Evolutionary conservation across 257 asterid species (phyloP), one percentile per base, ranked within the genome.

Genomic region (Euphrasia confusa): DNA sequence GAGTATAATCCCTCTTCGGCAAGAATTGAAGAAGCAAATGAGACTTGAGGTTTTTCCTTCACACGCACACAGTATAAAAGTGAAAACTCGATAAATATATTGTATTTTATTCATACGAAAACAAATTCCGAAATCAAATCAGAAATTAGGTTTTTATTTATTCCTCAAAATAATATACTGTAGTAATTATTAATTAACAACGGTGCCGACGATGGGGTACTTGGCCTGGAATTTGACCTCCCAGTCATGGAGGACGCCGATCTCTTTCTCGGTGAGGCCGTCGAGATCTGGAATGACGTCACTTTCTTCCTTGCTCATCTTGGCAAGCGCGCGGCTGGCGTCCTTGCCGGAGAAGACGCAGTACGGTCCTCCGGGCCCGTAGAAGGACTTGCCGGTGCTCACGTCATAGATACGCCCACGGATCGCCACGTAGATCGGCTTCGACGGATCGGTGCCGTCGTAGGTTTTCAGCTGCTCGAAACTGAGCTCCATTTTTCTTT

Each of bases 271-370:
- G 1, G 99, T 67, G 35, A 92, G 95, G 7, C 97, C 97, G 21
- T 86, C 88, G 27, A 84, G 82, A 48, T 80, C 63, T 0, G 88
- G 74, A 37, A 78, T 72, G 59, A 85, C 83, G 70, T 92, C 99
- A 30, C 74, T 82, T 3, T 83, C 91, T 13, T 79, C 79, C 85
- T 86, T 89, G 77, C 96, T 92, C 99, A 89, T 92, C 87, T 92
- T 89, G 60, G 95, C 97, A 33, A 92, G 89, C 17, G 97, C 99
- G 66, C 99, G 87, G 84, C 84, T 89, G 63, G 97, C 96, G 50
- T 92, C 99, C 80, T 92, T 92, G 59, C 99, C 99, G 72, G 99
- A 71, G 81, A 92, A 92, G 75, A 92, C 63, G 78, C 63, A 55
- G 89, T 92, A 89, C 35, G 77, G 55, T 62, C 95, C 95, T 54